Evolutionary conservation across 768 basidiomycete genomes (phyloP), one percentile per base, ranked within the genome.

Genomic region (Suillus cothurnatus): DNA sequence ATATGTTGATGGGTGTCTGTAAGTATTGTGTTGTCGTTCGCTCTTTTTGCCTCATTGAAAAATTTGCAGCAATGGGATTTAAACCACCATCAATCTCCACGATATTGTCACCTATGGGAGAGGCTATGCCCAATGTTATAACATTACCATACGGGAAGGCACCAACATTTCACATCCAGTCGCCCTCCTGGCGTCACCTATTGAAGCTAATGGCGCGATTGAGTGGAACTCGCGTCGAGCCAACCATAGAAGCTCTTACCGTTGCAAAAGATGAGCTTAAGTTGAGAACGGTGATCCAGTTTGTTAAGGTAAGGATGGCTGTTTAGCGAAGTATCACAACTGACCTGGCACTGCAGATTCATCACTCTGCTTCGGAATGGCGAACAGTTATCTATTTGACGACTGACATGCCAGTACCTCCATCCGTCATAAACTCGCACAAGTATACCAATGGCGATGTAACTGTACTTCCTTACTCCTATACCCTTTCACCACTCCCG

Each of bases 351-450:
- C 70, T 47, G 36, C 34, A 93, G 91, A 81, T 88, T 11, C 86
- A 90, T 70, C 85, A 82, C 45, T 71, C 81, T 23, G 82, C 88
- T 0, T 70, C 77, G 6, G 85, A 88, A 21, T 94, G 93, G 93
- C 84, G 89, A 62, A 88, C 88, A 12, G 78, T 94, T 26, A 74
- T 94, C 19, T 94, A 92, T 83, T 86, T 94, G 69, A 88, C 90
- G 1, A 84, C 92, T 62, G 93, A 94, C 70, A 81, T 87, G 70
- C 86, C 88, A 1, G 72, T 86, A 2, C 89, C 91, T 34, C 70
- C 79, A 4, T 79, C 78, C 15, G 65, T 81, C 15, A 80, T 77
- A 6, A 78, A 79, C 45, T 79, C 81, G 3, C 74, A 80, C 70
- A 86, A 81, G 72, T 88, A 82, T 70, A 79, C 77, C 2, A 86